Conservation (phyloP, 2,329 filamentous ascomycete species). For the Botrytis cinerea region DNA sequence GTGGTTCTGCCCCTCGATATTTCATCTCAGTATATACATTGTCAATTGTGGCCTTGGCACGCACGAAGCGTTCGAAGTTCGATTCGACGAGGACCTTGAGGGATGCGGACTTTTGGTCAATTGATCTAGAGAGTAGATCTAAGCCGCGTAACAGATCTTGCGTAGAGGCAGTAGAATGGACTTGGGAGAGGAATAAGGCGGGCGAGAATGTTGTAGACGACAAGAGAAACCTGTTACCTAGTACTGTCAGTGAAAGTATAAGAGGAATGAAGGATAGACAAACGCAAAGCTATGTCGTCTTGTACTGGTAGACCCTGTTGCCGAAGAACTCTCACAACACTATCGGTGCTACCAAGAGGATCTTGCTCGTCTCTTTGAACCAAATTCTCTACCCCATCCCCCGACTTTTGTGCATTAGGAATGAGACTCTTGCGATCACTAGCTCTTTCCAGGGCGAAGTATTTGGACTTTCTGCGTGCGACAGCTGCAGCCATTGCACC, state of each 20-base stretch:
- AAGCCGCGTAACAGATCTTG: conserved; percentile 78
- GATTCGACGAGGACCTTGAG: conserved; percentile 95
- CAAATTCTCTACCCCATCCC: conserved; percentile 70
- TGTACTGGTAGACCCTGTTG: conserved; percentile 78
- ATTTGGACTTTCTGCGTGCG: conserved; percentile 71
- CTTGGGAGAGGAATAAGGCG: conserved; percentile 85
- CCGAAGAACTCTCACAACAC: conserved; percentile 79
- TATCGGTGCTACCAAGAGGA: conserved; percentile 83
- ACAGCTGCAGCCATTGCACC: conserved; percentile 34
- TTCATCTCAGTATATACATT: conserved; percentile 99
- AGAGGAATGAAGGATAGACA: conserved; percentile 42
- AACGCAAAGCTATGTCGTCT: conserved; percentile 77
- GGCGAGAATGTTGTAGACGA: conserved; percentile 96
- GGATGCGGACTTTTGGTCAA: conserved; percentile 96
- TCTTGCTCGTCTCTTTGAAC: conserved; percentile 92
- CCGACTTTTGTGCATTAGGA: conserved; percentile 67
- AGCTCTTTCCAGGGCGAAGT: conserved; percentile 79
- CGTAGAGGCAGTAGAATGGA: conserved; percentile 84
- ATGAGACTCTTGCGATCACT: conserved; percentile 66
- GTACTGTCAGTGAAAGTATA: conserved; percentile 29
- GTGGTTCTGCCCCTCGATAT: conserved; percentile 61
- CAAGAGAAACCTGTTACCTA: conserved; percentile 88
- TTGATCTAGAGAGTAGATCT: conserved; percentile 83
- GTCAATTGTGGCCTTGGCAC: conserved; percentile 96
- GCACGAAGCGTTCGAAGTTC: conserved; percentile 97